A percentile compares a stretch with the other conserved stretches of the same genome.
phyloP scores from a whole-genome alignment of 768 basidiomycete genomes.

The Tricholoma furcatifolium region DNA sequence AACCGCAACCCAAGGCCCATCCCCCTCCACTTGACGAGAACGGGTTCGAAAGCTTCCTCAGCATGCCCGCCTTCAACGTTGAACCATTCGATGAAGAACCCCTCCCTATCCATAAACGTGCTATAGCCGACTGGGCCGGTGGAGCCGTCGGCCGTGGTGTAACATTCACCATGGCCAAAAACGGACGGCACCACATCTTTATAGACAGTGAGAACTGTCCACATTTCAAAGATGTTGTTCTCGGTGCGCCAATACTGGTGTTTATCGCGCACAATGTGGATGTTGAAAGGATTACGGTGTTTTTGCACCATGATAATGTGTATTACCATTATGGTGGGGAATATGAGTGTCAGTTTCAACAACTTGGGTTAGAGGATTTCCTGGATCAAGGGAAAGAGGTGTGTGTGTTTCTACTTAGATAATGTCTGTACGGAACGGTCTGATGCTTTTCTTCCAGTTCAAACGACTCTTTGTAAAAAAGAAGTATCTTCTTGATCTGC shows the following conservation, averaged over 20 bases:
- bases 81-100: background rate
- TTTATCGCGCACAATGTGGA: background rate
- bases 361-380: background rate
- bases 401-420: background rate
- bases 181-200: background rate
- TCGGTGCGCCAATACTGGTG: background rate
- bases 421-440: background rate
- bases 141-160: background rate
- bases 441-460: background rate
- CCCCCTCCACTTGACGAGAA: no score
- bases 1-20: no score
- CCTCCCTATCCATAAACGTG: background rate
- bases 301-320: background rate
- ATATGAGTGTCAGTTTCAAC: background rate
- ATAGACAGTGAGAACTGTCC: background rate
- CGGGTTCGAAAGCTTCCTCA: no score
- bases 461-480: background rate
- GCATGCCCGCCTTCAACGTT: background rate
- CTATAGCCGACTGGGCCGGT: background rate
- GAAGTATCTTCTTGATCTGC: background rate
- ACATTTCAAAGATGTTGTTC: background rate
- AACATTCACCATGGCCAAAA: background rate
- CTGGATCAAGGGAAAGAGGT: background rate
- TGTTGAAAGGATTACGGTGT: background rate
- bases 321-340: slow-evolving; percentile 2